phyloP scores from a whole-genome alignment of 1,284 basidiomycete species.

The Trametes sp. region DNA sequence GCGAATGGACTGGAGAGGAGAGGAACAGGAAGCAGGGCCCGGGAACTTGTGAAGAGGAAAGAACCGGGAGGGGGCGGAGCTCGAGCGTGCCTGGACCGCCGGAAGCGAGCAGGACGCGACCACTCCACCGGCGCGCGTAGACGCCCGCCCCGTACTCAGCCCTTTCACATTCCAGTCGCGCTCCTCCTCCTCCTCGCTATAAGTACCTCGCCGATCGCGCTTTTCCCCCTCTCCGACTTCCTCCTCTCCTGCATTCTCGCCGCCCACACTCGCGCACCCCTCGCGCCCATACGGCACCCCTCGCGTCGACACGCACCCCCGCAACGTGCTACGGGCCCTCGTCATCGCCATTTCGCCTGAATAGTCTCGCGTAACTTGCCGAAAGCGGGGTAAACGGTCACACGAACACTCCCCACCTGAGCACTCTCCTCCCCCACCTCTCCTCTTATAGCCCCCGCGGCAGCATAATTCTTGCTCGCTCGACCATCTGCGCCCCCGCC shows the following conservation, averaged over 20 bases:
- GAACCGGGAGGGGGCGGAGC: conserved; percentile 14
- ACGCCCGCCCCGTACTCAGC: conserved; percentile 15
- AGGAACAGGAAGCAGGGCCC: background rate
- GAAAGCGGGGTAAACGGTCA: conserved; percentile 30
- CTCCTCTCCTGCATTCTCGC: background rate
- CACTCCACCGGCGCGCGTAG: conserved; percentile 9
- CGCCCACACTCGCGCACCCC: background rate
- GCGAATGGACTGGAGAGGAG: background rate
- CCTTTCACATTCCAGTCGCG: background rate
- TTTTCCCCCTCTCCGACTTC: background rate
- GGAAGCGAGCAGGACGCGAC: conserved; percentile 14
- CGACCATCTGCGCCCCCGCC: background rate
- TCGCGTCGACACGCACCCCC: background rate
- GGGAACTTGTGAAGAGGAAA: background rate
- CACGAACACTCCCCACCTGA: conserved; percentile 27
- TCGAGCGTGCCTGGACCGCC: conserved; percentile 23
- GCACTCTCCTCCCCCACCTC: conserved; percentile 16
- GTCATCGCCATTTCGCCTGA: conserved; percentile 12
- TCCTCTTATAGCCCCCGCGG: conserved; percentile 13
- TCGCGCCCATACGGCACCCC: background rate
- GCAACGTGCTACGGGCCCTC: conserved; percentile 9
- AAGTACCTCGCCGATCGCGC: conserved; percentile 3
- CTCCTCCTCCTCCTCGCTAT: conserved; percentile 5
- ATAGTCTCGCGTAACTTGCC: conserved; percentile 24
- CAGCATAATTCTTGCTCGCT: conserved; percentile 5